phyloP scores from a whole-genome alignment of 345 rosid genomes.

The Rhodamnia argentea region DNA sequence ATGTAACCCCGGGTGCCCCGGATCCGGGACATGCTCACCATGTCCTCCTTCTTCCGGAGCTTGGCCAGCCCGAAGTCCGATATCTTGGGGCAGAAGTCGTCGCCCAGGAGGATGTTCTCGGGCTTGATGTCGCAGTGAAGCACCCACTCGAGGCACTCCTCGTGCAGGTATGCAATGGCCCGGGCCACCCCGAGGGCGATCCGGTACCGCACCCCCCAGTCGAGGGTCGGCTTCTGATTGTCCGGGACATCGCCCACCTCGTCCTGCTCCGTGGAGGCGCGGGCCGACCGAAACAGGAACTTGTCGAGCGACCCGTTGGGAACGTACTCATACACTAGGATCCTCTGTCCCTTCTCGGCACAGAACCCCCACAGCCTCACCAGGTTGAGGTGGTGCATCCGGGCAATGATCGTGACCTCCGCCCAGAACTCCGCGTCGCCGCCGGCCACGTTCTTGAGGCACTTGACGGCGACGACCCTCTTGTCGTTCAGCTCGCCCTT shows the following conservation, averaged over 20 bases:
- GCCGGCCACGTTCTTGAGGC: constrained; percentile 46
- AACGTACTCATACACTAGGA: constrained; percentile 51
- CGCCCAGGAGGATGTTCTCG: constrained; percentile 51
- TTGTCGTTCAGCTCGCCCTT: constrained; percentile 49
- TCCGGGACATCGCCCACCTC: constrained; percentile 2
- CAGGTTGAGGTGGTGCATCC: constrained; percentile 61
- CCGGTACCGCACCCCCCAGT: constrained; percentile 50
- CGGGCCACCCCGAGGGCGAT: constrained; percentile 61
- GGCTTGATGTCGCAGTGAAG: constrained; percentile 66
- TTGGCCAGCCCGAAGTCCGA: constrained; percentile 68
- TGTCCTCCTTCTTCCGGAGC: constrained; percentile 52
- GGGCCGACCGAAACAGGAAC: constrained; percentile 24
- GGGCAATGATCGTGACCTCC: constrained; percentile 61
- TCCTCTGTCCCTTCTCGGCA: constrained; percentile 56
- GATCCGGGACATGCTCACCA: constrained; percentile 56
- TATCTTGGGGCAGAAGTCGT: constrained; percentile 52
- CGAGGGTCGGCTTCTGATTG: constrained; percentile 16
- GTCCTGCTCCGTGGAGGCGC: not conserved
- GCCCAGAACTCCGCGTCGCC: constrained; percentile 64
- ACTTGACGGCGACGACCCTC: constrained; percentile 53
- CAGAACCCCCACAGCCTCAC: constrained; percentile 62
- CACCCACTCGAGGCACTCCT: constrained; percentile 64
- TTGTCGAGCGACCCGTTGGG: constrained; percentile 59
- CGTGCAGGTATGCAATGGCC: constrained; percentile 66
- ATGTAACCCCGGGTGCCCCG: constrained; percentile 67